Evolutionary conservation across 2,329 filamentous ascomycete genomes (phyloP).

Genomic region (Dactylellina cionopaga): DNA sequence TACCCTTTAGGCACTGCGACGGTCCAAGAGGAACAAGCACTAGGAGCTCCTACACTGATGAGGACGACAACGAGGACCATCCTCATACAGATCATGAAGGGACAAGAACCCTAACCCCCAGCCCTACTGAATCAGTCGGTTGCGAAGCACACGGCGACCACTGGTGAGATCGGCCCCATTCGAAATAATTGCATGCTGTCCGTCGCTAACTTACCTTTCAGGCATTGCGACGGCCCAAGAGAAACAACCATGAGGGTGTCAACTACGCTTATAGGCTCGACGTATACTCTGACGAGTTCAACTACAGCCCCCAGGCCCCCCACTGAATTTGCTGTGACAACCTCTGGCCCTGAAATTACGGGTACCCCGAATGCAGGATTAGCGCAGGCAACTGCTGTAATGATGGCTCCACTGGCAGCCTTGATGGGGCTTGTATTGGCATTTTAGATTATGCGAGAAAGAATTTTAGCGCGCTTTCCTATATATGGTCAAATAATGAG

Average conservation of each 20-base stretch:
- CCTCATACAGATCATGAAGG: no score
- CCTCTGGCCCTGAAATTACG: background rate
- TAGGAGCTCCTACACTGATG: background rate
- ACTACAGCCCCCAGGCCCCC: background rate
- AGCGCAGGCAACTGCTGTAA: slow-evolving; percentile 1
- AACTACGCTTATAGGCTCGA: background rate
- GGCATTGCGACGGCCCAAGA: slow-evolving; percentile 8
- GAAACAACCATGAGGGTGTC: background rate
- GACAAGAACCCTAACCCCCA: background rate
- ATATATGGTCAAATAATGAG: no score
- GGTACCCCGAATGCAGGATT: slow-evolving; percentile 2
- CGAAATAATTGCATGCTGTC: no score
- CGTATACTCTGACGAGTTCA: background rate
- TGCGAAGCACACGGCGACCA: background rate
- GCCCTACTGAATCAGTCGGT: background rate
- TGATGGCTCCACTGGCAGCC: slow-evolving; percentile 20
- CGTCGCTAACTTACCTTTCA: no score
- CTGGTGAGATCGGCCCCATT: no score
- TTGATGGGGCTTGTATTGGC: slow-evolving; percentile 15
- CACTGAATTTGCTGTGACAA: no score
- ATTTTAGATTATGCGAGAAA: no score
- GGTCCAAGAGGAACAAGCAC: background rate
- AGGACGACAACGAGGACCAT: no score
- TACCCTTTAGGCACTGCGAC: background rate
- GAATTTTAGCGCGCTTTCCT: no score